Evolutionary conservation across 1,139 yeast species (phyloP).

Genomic region (Kazachstania sp.): DNA sequence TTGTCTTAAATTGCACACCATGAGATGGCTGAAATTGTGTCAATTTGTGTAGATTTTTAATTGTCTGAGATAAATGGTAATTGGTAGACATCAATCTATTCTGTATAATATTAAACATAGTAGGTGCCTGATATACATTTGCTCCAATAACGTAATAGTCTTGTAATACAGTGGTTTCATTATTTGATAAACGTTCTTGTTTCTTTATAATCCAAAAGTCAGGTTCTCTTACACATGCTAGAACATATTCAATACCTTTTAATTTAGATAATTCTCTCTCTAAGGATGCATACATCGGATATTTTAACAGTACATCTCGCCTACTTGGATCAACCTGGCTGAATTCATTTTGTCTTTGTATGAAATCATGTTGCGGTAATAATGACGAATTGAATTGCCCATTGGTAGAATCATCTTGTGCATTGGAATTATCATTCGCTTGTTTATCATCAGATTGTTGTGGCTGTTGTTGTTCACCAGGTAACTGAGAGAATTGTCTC

Average conservation of each 20-base stretch:
- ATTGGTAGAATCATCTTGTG: background rate
- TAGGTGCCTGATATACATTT: constrained; percentile 85
- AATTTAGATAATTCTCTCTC: constrained; percentile 57
- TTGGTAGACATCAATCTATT: constrained; percentile 40
- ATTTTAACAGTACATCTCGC: constrained; percentile 19
- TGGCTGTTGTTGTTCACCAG: background rate
- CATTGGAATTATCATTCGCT: constrained; percentile 2
- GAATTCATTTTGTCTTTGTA: constrained; percentile 5
- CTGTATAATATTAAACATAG: constrained; percentile 45
- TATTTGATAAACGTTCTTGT: constrained; percentile 52
- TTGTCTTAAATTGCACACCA: constrained; percentile 25
- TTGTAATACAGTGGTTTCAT: constrained; percentile 45
- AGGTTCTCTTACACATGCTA: constrained; percentile 72
- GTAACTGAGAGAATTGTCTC: constrained; percentile 49
- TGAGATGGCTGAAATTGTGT: constrained; percentile 30
- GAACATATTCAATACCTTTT: constrained; percentile 78
- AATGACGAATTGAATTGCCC: background rate
- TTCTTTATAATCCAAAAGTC: constrained; percentile 87
- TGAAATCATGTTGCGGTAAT: background rate
- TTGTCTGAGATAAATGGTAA: constrained; percentile 22
- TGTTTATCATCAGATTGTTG: constrained; percentile 12
- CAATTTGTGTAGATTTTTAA: constrained; percentile 20
- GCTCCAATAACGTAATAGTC: constrained; percentile 89
- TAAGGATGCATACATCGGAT: constrained; percentile 32
- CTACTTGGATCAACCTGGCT: constrained; percentile 18